phyloP scores from a whole-genome alignment of 495 filamentous ascomycete species.

The Tetracladium setigerum region DNA sequence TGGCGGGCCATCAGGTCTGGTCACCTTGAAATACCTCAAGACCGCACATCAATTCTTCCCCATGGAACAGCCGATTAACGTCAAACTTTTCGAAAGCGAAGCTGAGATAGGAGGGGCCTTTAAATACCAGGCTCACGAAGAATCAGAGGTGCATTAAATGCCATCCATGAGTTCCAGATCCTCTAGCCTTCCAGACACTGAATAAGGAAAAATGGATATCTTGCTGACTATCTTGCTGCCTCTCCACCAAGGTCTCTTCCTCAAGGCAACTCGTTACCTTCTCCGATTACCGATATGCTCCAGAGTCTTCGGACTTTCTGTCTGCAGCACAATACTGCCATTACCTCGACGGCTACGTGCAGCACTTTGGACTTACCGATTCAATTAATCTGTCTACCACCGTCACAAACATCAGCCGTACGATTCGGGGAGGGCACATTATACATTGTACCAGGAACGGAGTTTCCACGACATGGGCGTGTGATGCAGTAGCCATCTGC shows the following conservation, averaged over 20 bases:
- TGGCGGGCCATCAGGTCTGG: constrained; percentile 36
- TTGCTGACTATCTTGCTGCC: not conserved
- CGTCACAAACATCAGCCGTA: constrained; percentile 21
- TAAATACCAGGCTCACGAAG: constrained; percentile 12
- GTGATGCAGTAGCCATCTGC: constrained; percentile 36
- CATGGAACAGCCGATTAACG: constrained; percentile 24
- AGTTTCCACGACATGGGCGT: constrained; percentile 20
- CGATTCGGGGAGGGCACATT: constrained; percentile 18
- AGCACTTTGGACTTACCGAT: constrained; percentile 30
- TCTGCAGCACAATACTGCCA: constrained; percentile 23
- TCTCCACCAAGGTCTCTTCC: constrained; percentile 31
- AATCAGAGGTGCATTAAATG: constrained; percentile 13
- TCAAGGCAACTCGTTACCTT: constrained; percentile 34
- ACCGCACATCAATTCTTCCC: constrained; percentile 21
- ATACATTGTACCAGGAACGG: constrained; percentile 19
- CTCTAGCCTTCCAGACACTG: no score
- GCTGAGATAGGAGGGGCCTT: constrained; percentile 16
- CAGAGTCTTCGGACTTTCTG: constrained; percentile 30
- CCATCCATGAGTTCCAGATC: not conserved
- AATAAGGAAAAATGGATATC: no score
- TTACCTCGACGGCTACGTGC: constrained; percentile 34
- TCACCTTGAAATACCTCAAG: constrained; percentile 36
- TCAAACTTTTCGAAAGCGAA: constrained; percentile 21
- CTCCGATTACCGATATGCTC: constrained; percentile 28
- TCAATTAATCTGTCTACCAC: constrained; percentile 28